Percentiles rank a stretch among this genome's conserved stretches.
Evolutionary conservation across 2,329 filamentous ascomycete genomes (phyloP).

Genomic region (Biscogniauxia sp.): DNA sequence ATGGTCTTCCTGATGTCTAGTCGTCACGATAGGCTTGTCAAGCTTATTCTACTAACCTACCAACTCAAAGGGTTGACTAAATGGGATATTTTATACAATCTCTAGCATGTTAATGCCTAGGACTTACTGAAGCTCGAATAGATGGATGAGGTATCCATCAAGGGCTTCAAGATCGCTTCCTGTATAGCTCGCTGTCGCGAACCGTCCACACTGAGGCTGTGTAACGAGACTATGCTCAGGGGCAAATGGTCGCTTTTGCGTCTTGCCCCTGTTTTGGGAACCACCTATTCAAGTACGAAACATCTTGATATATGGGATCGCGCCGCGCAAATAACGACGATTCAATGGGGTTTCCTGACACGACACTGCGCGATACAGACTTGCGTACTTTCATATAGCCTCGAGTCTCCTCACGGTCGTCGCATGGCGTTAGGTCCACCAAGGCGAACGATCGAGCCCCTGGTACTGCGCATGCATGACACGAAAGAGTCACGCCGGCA

Average conservation of each 20-base stretch:
- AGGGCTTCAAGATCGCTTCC: slow-evolving; percentile 9
- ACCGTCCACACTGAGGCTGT: neutral
- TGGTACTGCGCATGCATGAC: neutral
- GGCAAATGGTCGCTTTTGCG: neutral
- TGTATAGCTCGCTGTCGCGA: neutral
- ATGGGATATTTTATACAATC: slow-evolving; percentile 10
- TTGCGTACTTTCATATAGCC: neutral
- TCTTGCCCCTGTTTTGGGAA: neutral
- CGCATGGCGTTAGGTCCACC: neutral
- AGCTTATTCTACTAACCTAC: neutral
- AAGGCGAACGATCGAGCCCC: neutral
- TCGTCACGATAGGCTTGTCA: neutral
- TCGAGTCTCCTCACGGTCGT: neutral
- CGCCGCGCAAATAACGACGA: neutral
- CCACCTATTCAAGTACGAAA: neutral
- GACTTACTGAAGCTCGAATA: slow-evolving; percentile 9
- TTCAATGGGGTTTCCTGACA: neutral
- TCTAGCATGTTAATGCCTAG: slow-evolving; percentile 1
- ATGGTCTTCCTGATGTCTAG: neutral
- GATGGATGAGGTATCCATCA: slow-evolving; percentile 9
- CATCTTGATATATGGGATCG: neutral
- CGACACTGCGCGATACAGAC: neutral
- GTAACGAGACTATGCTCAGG: neutral
- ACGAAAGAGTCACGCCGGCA: slow-evolving; percentile 7
- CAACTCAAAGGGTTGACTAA: neutral